Base-by-base conservation (phyloP, 1,139 yeast species). In the Debaryomyces udenii region DNA sequence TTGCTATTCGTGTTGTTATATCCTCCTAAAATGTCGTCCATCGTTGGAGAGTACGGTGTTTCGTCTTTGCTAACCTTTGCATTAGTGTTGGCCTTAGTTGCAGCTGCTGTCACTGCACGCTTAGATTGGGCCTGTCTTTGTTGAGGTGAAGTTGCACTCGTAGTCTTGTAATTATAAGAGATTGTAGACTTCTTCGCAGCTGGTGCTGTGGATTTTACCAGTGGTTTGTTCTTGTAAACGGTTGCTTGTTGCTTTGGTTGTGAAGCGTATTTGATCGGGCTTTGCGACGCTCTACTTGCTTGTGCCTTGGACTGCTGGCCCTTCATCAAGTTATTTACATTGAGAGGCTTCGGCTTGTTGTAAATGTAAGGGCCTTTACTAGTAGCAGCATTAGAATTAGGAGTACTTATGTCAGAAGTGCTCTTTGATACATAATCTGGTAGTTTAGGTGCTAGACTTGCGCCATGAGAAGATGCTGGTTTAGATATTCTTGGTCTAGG, bases 281-380 rank as follows among this genome's bases (percentile, higher is more conserved):
- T 35, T 7, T 20, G 5, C 7, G 22, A 20, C 5, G 22, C 7
- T 33, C 38, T 42, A 24, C 42, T 27, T 11, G 47, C 33, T 20
- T 17, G 38, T 9, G 43, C 24, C 28, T 35, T 40, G 9, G 39
- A 37, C 23, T 27, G 36, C 17, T 27, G 52, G 35, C 55, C 52
- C 35, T 64, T 65, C 73, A 69, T 68, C 35, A 68, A 51, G 16
- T 61, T 57, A 37, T 54, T 56, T 20, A 71, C 57, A 46, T 72
- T 68, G 42, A 72, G 45, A 0, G 77, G 77, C 47, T 68, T 62
- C 2, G 78, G 77, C 48, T 72, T 64, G 29, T 53, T 65, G 49
- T 72, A 72, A 9, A 62, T 53, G 44, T 70, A 71, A 13, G 64
- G 60, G 11, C 23, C 30, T 17, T 34, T 35, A 53, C 56, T 38